Conservation (phyloP, 352 stramenopile genomes). For the Phytophthora rubi region DNA sequence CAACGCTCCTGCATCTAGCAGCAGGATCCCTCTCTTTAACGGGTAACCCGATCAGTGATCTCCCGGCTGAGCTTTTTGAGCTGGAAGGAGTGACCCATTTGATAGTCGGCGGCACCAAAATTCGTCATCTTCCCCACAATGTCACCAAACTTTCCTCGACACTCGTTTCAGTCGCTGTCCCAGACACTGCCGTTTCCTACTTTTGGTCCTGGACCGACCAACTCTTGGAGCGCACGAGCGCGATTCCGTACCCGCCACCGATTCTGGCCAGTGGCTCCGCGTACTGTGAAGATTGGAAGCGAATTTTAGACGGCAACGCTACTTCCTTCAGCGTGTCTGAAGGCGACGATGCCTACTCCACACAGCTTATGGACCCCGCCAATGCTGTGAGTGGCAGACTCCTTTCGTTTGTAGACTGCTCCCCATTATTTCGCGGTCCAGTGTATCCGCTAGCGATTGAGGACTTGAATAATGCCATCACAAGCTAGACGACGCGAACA, state of each 20-base stretch:
- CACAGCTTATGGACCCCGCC: background rate
- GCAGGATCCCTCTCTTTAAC: conserved; percentile 7
- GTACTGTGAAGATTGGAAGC: background rate
- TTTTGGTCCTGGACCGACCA: conserved; percentile 2
- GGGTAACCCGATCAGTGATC: conserved; percentile 15
- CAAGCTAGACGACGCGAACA: background rate
- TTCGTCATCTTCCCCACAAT: background rate
- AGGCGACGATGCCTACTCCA: background rate
- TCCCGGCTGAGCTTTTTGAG: conserved; percentile 23
- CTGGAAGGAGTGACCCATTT: conserved; percentile 14
- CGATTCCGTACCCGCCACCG: background rate
- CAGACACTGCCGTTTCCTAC: background rate
- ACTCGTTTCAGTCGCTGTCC: background rate
- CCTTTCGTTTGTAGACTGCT: background rate
- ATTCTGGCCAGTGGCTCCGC: background rate
- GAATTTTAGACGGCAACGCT: background rate
- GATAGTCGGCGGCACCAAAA: background rate
- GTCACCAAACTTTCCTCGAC: conserved; percentile 4
- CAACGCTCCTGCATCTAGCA: conserved; percentile 4
- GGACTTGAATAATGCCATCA: conserved; percentile 3
- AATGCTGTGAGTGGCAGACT: background rate
- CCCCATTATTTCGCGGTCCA: background rate
- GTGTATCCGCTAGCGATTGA: background rate
- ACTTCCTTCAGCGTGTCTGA: background rate
- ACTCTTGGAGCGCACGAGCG: background rate